Percentiles rank a stretch among this genome's conserved stretches.
Conservation (phyloP, 1,284 basidiomycete species). For the Microbotryum silenes-acaulis region DNA sequence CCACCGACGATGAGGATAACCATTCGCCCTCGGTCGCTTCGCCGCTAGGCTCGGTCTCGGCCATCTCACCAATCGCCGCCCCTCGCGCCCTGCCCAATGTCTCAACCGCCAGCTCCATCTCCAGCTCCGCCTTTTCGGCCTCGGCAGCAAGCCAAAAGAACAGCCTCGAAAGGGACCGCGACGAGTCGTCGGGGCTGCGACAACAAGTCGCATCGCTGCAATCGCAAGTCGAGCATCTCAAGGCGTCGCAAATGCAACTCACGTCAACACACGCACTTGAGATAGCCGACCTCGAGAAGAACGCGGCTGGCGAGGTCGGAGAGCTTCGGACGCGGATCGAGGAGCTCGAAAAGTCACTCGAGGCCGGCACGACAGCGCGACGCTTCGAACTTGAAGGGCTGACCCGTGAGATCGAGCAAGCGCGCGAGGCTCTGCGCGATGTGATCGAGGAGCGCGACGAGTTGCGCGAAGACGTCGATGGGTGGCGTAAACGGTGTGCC, state of each 20-base stretch:
- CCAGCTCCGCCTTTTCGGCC: too few relatives aligned
- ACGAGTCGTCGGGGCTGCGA: not conserved
- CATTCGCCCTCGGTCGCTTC: not conserved
- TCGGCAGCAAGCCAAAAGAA: too few relatives aligned
- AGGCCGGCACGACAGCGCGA: slow-evolving; percentile 17
- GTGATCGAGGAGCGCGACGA: slow-evolving; percentile 34
- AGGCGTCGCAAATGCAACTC: slow-evolving; percentile 11
- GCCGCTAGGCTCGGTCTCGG: not conserved
- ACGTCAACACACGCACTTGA: slow-evolving; percentile 22
- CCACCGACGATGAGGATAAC: slow-evolving; percentile 10
- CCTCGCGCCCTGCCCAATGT: not conserved
- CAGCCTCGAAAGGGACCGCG: too few relatives aligned
- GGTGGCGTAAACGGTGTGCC: slow-evolving; percentile 32
- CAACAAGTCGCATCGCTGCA: slow-evolving; percentile 23
- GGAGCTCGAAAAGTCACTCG: slow-evolving; percentile 26
- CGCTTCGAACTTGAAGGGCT: slow-evolving; percentile 31
- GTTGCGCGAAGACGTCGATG: slow-evolving; percentile 35
- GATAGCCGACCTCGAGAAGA: slow-evolving; percentile 27
- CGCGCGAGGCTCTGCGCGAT: slow-evolving; percentile 29
- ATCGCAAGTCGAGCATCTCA: slow-evolving; percentile 23
- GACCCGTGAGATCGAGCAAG: slow-evolving; percentile 24
- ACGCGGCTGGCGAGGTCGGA: slow-evolving; percentile 21
- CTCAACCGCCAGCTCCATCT: not conserved
- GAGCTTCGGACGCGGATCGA: slow-evolving; percentile 19
- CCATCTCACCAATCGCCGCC: not conserved